phyloP scores from a whole-genome alignment of 2,329 filamentous ascomycete genomes.

The Aspergillus oerlinghausenensis region DNA sequence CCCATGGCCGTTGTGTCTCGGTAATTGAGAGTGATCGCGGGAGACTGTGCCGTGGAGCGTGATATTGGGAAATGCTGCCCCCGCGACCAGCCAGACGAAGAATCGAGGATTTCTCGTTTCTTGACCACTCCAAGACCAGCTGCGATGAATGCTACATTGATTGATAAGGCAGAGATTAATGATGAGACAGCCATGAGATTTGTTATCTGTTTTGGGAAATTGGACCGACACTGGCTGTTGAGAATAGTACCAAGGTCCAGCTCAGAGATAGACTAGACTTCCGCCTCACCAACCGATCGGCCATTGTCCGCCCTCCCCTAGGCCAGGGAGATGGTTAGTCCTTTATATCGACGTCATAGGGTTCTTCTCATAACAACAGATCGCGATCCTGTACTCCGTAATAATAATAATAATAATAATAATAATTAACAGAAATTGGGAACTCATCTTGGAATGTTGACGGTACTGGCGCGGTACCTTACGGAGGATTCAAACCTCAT shows the following conservation, averaged over 20 bases:
- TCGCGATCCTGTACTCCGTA: neutral
- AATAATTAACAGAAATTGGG: neutral
- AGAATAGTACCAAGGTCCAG: neutral
- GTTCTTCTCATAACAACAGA: neutral
- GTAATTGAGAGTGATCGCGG: neutral
- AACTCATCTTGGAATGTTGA: neutral
- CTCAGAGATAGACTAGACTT: neutral
- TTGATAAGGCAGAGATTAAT: neutral
- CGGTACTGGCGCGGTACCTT: neutral
- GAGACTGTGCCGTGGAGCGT: neutral
- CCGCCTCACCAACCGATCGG: neutral
- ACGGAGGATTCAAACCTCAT: slow-evolving; percentile 1
- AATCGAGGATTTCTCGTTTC: neutral
- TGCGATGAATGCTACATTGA: neutral
- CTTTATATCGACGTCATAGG: neutral
- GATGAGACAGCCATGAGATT: neutral
- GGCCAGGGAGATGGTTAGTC: neutral
- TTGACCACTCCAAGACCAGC: neutral
- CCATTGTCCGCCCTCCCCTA: neutral
- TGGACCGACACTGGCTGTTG: neutral
- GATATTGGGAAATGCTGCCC: neutral
- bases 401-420: no score
- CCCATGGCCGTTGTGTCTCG: neutral
- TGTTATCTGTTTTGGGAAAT: neutral
- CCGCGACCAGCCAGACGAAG: neutral